Evolutionary conservation across 148 eudicot genomes (phyloP).

Genomic region (Dianthus caryophyllus): DNA sequence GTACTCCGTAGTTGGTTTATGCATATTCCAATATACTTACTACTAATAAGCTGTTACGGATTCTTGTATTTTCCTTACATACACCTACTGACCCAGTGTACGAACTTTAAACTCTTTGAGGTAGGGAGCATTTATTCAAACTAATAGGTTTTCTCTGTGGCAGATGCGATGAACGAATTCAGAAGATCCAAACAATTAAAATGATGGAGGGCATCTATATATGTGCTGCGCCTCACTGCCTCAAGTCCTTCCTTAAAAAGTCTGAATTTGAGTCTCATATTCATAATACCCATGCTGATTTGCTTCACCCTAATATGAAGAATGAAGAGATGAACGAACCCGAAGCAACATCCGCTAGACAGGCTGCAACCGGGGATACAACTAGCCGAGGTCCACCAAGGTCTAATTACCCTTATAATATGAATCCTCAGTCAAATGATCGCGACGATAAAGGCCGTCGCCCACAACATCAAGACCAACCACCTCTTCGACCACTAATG

Average conservation of each 20-base stretch:
- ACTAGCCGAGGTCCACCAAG: conserved; percentile 63
- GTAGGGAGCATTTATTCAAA: background rate
- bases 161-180: conserved; percentile 93
- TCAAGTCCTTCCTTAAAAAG: conserved; percentile 79
- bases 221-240: conserved; percentile 93
- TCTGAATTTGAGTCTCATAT: conserved; percentile 75
- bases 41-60: too few species aligned
- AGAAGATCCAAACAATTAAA: conserved; percentile 90
- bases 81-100: too few species aligned
- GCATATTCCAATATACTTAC: too few species aligned
- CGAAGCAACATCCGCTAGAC: conserved; percentile 49
- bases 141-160: conserved; percentile 3
- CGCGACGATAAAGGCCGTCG: conserved; percentile 52
- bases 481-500: conserved; percentile 50
- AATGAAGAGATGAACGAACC: conserved; percentile 59
- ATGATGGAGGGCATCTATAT: conserved; percentile 85
- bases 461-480: conserved; percentile 51
- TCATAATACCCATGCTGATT: conserved; percentile 49
- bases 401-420: conserved; percentile 42
- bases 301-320: conserved; percentile 49
- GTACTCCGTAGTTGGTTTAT: too few species aligned
- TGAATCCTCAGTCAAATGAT: conserved; percentile 44
- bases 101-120: too few species aligned
- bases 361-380: conserved; percentile 57
- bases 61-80: too few species aligned